phyloP scores from a whole-genome alignment of 148 eudicot genomes.

The Amaranthus hypochondriacus region DNA sequence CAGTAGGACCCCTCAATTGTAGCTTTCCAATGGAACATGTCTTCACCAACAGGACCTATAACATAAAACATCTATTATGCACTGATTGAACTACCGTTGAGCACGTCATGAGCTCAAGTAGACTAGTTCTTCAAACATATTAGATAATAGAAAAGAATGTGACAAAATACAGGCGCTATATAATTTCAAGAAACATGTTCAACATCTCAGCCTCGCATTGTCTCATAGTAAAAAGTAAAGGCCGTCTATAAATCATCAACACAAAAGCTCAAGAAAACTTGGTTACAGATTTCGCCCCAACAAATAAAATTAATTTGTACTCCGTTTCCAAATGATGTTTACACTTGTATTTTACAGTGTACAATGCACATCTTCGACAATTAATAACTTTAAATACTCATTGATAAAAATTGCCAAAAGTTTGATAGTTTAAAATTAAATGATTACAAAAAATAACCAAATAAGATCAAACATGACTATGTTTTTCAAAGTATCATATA shows the following conservation, averaged over 20 bases:
- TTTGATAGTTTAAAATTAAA: not conserved
- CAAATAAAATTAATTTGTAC: too few relatives aligned
- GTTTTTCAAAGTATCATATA: too few relatives aligned
- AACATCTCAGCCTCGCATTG: not conserved
- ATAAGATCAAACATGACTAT: not conserved
- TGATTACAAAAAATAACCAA: not conserved
- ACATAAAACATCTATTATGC: not conserved
- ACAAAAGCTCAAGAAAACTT: too few relatives aligned
- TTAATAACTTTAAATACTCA: too few relatives aligned
- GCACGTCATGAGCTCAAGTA: not conserved
- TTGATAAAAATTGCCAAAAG: not conserved
- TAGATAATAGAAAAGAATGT: not conserved
- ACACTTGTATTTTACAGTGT: too few relatives aligned
- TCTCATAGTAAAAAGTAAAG: not conserved
- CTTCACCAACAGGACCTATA: conserved; percentile 33
- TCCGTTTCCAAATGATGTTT: too few relatives aligned
- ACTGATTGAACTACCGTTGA: not conserved
- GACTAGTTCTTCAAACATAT: not conserved
- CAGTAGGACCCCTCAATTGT: conserved; percentile 36
- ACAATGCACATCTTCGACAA: too few relatives aligned
- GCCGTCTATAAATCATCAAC: too few relatives aligned
- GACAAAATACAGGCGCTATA: not conserved
- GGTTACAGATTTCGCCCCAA: too few relatives aligned
- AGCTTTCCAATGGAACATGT: conserved; percentile 37
- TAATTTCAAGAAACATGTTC: not conserved